Conservation (phyloP, 331 rosid genomes). For the Quercus phellos region DNA sequence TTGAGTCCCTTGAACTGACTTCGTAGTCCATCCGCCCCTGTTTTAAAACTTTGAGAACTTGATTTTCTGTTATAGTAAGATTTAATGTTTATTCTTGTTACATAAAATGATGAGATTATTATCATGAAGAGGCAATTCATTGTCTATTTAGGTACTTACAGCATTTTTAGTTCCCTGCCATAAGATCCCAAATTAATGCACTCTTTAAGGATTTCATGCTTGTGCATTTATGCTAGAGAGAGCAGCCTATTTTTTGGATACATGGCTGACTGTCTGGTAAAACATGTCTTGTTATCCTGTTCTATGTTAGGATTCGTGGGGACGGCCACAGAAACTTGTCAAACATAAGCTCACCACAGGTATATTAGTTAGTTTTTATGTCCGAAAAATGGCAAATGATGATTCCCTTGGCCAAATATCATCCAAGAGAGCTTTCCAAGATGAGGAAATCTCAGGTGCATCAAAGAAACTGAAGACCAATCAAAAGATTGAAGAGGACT, state of each 20-base stretch:
- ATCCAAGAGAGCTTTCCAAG: conserved; percentile 51
- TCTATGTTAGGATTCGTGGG: conserved; percentile 57
- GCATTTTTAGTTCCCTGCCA: not conserved
- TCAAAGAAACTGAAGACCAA: conserved; percentile 53
- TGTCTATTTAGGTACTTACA: not conserved
- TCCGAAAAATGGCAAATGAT: conserved; percentile 44
- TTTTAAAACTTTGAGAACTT: not conserved
- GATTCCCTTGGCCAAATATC: conserved; percentile 12
- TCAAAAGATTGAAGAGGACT: conserved; percentile 23
- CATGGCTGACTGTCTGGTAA: no score
- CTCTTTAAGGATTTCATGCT: not conserved
- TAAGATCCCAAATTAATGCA: not conserved
- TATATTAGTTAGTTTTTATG: conserved; percentile 24
- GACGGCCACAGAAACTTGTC: conserved; percentile 64
- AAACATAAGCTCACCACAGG: conserved; percentile 37
- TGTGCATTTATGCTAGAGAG: not conserved
- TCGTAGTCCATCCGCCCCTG: no score
- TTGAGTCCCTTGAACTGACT: no score
- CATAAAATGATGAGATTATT: not conserved
- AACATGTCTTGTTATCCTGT: not conserved
- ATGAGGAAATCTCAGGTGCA: conserved; percentile 23
- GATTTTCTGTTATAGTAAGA: not conserved
- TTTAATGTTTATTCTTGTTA: not conserved
- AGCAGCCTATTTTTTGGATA: not conserved
- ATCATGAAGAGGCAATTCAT: not conserved